A percentile compares a stretch with the other conserved stretches of the same genome.
These are phyloP conservation scores for button mushroom (Agaricus bisporus) DNA, from an alignment of 768 basidiomycete genomes.

Conservation along the genomic window DNA sequence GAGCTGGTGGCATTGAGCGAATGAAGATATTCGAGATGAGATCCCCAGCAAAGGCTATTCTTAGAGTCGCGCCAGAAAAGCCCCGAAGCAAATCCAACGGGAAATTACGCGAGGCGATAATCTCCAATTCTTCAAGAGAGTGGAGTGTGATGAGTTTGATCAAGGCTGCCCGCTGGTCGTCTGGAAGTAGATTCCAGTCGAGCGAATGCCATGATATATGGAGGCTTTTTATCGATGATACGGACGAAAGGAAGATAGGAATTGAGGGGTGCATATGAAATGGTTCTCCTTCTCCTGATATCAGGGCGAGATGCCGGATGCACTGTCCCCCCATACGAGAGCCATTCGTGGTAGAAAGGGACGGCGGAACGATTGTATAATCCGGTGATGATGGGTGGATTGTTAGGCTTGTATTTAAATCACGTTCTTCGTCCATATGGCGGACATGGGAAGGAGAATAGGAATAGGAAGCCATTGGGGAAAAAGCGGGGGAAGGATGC, in stretches of 20 bases:
- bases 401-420: not conserved
- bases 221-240: not conserved
- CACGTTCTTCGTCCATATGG: not conserved
- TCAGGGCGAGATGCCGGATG: not conserved
- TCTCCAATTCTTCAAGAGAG: not conserved
- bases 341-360: not conserved
- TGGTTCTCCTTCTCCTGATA: not conserved
- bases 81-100: conserved; percentile 7
- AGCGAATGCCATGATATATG: conserved; percentile 5
- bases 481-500: not conserved
- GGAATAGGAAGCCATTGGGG: not conserved
- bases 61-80: not conserved
- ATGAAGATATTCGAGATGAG: not conserved
- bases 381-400: not conserved
- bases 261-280: conserved; percentile 1
- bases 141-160: not conserved
- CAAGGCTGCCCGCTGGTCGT: not conserved
- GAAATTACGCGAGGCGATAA: conserved; percentile 4
- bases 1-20: not conserved
- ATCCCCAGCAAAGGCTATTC: not conserved
- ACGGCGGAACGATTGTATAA: not conserved
- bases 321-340: not conserved
- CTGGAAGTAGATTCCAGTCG: not conserved
- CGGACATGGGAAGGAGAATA: not conserved
- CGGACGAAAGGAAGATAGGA: not conserved